Conservation (phyloP, 192 early-diverging fungal genomes). For the Umbelopsis sp. region DNA sequence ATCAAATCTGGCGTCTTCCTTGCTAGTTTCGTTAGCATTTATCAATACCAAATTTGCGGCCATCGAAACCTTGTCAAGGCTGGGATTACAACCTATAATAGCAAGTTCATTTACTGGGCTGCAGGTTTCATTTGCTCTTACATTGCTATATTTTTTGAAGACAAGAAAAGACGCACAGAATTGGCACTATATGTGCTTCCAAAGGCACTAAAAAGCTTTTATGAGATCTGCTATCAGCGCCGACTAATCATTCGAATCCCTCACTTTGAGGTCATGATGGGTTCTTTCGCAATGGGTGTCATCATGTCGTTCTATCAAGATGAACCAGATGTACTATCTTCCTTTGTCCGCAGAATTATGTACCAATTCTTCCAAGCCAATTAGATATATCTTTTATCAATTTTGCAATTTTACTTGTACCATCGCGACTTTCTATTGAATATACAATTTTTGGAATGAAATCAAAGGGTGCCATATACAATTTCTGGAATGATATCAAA, state of each 20-base stretch:
- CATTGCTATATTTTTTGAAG: conserved; percentile 68
- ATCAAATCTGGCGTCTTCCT: conserved; percentile 68
- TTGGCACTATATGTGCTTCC: conserved; percentile 81
- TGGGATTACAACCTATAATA: conserved; percentile 44
- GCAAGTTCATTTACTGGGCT: conserved; percentile 66
- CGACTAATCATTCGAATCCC: conserved; percentile 59
- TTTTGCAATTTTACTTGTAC: no score
- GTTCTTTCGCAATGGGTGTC: conserved; percentile 65
- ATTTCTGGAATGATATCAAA: not conserved
- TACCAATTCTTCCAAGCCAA: conserved; percentile 47
- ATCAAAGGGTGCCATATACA: not conserved
- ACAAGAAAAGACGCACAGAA: conserved; percentile 67
- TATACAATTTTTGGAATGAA: not conserved
- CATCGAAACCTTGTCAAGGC: conserved; percentile 61
- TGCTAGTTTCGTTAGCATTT: conserved; percentile 63
- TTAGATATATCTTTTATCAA: conserved; percentile 22
- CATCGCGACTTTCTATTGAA: no score
- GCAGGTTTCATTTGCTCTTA: conserved; percentile 60
- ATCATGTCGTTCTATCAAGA: conserved; percentile 72
- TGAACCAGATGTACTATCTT: conserved; percentile 57
- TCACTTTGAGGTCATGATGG: conserved; percentile 65
- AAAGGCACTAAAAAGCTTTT: conserved; percentile 69
- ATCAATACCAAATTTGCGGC: conserved; percentile 68
- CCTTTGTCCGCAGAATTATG: conserved; percentile 51
- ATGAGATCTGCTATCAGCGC: conserved; percentile 65